phyloP scores from a whole-genome alignment of 345 rosid genomes.

The Cardamine resedifolia region DNA sequence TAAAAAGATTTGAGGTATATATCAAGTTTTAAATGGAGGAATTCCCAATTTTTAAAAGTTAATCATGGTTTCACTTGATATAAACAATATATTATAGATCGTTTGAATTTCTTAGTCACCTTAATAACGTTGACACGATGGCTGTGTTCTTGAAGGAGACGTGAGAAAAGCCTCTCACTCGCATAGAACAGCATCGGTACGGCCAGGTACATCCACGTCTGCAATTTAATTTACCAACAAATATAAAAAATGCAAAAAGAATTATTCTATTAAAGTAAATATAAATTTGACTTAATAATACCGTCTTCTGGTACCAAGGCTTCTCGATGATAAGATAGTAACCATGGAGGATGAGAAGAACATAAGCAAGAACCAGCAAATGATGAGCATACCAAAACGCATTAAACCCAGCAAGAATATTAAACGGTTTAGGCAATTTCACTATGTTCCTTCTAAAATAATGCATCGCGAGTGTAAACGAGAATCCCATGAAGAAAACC shows the following conservation, averaged over 20 bases:
- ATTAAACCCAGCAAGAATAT: constrained; percentile 78
- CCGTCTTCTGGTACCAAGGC: constrained; percentile 79
- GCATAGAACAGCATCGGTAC: constrained; percentile 62
- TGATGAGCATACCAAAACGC: constrained; percentile 98
- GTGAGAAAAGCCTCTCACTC: constrained; percentile 56
- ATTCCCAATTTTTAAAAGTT: neutral
- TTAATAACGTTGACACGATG: constrained; percentile 71
- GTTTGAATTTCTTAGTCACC: constrained; percentile 40
- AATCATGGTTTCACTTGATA: neutral
- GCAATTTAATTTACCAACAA: constrained; percentile 23
- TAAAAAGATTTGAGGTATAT: neutral
- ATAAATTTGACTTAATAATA: constrained; percentile 23
- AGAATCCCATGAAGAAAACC: constrained; percentile 56
- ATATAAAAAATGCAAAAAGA: neutral
- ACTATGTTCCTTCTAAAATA: constrained; percentile 66
- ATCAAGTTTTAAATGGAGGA: neutral
- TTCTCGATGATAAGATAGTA: constrained; percentile 61
- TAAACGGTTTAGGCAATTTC: constrained; percentile 66
- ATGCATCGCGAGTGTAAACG: constrained; percentile 69
- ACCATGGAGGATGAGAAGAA: constrained; percentile 71
- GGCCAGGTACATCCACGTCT: constrained; percentile 92
- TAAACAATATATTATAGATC: neutral
- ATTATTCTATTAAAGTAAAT: neutral
- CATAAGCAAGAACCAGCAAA: constrained; percentile 67
- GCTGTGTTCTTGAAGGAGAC: constrained; percentile 48